These are phyloP conservation scores for Kwoniella botswanensis DNA, from an alignment of 768 basidiomycete genomes.

Conservation along the genomic window DNA sequence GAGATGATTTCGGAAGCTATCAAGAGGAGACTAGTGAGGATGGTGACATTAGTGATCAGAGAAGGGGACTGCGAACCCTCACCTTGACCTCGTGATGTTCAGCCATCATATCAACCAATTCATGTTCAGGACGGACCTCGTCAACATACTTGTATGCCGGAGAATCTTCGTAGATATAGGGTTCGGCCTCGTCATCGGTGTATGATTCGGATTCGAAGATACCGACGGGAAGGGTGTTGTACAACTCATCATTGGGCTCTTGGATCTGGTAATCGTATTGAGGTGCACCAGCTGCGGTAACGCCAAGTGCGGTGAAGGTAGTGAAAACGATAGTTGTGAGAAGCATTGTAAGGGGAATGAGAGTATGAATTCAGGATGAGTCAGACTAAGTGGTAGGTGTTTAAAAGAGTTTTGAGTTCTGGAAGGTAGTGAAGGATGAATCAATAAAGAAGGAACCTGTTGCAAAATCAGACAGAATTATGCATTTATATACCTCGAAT, in stretches of 20 bases:
- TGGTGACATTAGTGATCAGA: too few relatives aligned
- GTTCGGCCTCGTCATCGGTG: background rate
- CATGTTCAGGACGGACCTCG: constrained; percentile 22
- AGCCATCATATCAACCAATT: constrained; percentile 8
- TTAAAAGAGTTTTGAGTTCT: too few relatives aligned
- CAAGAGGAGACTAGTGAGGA: too few relatives aligned
- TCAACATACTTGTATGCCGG: background rate
- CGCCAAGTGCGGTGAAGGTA: background rate
- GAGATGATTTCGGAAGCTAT: too few relatives aligned
- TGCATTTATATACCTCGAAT: too few relatives aligned
- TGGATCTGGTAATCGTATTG: background rate
- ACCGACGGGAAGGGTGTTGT: background rate
- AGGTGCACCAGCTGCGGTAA: background rate
- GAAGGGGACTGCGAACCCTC: too few relatives aligned
- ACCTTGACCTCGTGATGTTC: constrained; percentile 5
- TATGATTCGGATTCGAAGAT: background rate
- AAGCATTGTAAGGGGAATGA: background rate
- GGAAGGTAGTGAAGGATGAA: too few relatives aligned
- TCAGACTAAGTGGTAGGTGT: too few relatives aligned
- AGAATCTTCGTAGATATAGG: background rate
- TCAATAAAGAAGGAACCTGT: too few relatives aligned
- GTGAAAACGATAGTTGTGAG: background rate
- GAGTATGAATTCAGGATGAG: too few relatives aligned
- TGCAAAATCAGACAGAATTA: too few relatives aligned
- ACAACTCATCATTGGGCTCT: background rate